Conservation (phyloP, 192 early-diverging fungal genomes). For the Nowakowskiella sp. region DNA sequence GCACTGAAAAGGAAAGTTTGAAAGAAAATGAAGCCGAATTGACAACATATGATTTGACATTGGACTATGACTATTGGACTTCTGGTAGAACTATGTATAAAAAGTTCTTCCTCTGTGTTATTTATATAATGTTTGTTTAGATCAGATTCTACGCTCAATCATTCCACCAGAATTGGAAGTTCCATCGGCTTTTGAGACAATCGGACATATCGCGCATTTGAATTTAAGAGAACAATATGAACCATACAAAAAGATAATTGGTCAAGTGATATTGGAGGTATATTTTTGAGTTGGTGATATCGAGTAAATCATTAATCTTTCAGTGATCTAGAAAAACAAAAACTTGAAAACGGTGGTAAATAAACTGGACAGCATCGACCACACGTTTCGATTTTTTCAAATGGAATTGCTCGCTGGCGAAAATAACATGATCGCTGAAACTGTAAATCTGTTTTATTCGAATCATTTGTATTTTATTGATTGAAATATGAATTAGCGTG, state of each 20-base stretch:
- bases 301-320: neutral
- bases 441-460: conserved; percentile 50
- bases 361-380: conserved; percentile 91
- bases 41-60: conserved; percentile 42
- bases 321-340: conserved; percentile 66
- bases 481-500: too few relatives aligned
- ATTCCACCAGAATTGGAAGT: conserved; percentile 75
- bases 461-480: conserved; percentile 10
- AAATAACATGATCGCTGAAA: conserved; percentile 75
- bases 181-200: conserved; percentile 75
- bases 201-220: conserved; percentile 96
- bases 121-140: conserved; percentile 18
- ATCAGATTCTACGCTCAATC: conserved; percentile 85
- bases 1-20: conserved; percentile 38
- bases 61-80: conserved; percentile 86
- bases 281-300: conserved; percentile 2
- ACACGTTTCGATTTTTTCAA: conserved; percentile 89
- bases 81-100: conserved; percentile 48
- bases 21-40: conserved; percentile 40
- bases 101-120: neutral
- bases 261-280: conserved; percentile 90
- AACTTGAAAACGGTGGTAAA: conserved; percentile 89
- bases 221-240: conserved; percentile 85
- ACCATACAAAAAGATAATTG: conserved; percentile 87
- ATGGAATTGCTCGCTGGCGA: conserved; percentile 94